Conservation (phyloP, 108 stramenopile genomes). For the Craspedostauros australis region DNA sequence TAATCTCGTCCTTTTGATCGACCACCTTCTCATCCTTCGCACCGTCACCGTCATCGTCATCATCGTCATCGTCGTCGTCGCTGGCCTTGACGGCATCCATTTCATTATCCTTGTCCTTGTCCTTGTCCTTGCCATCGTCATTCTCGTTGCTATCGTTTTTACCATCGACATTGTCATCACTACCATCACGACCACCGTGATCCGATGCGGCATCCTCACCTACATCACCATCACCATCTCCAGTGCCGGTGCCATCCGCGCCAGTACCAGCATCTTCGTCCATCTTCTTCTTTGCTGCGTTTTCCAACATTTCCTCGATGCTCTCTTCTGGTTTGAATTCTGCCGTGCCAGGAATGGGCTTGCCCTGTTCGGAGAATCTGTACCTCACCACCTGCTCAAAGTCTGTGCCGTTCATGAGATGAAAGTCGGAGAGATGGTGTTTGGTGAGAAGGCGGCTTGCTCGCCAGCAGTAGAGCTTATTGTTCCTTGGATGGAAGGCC, state of each 20-base stretch:
- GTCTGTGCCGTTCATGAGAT: too few relatives aligned
- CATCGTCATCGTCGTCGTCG: conserved; percentile 11
- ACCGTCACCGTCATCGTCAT: not conserved
- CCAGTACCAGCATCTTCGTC: conserved; percentile 6
- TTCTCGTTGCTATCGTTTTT: not conserved
- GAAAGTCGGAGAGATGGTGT: too few relatives aligned
- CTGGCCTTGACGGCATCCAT: not conserved
- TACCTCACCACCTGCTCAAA: too few relatives aligned
- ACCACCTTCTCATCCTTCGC: not conserved
- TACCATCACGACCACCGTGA: not conserved
- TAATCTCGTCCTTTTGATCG: not conserved
- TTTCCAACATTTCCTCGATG: not conserved
- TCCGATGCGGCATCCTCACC: not conserved
- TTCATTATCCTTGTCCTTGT: conserved; percentile 9
- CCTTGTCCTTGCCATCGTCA: not conserved
- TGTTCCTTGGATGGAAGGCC: conserved; percentile 76
- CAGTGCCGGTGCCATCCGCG: not conserved
- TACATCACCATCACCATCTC: not conserved
- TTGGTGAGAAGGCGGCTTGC: conserved; percentile 61
- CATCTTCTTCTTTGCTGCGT: not conserved
- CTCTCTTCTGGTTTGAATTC: too few relatives aligned
- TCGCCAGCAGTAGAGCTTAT: conserved; percentile 69
- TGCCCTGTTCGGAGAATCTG: too few relatives aligned
- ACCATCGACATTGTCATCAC: not conserved
- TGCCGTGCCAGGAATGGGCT: too few relatives aligned